A percentile compares a stretch with the other conserved stretches of the same genome.
Conservation (phyloP, 441 rosid genomes). For the Caryocar brasiliense region DNA sequence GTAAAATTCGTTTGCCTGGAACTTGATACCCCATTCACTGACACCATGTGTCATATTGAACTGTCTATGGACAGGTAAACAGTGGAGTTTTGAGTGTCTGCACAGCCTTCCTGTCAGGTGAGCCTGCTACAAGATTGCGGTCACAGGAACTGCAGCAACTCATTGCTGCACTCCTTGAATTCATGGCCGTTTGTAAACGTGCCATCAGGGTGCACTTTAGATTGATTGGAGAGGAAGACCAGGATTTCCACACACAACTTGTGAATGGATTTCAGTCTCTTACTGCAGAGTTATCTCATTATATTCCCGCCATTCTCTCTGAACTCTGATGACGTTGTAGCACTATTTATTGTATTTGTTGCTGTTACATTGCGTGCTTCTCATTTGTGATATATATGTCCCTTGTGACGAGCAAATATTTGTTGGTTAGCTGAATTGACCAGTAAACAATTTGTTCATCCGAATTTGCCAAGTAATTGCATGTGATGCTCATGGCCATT, state of each 20-base stretch:
- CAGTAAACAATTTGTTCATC: too few species aligned
- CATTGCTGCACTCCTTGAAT: constrained; percentile 91
- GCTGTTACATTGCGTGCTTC: too few species aligned
- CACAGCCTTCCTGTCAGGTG: constrained; percentile 95
- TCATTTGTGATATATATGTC: too few species aligned
- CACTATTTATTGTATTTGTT: constrained; percentile 5
- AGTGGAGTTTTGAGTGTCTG: constrained; percentile 93
- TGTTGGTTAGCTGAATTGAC: too few species aligned
- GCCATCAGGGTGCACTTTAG: constrained; percentile 90
- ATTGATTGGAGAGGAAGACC: constrained; percentile 92
- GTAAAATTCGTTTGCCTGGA: background rate
- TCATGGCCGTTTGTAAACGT: constrained; percentile 98
- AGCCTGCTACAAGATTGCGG: constrained; percentile 91
- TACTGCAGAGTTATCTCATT: constrained; percentile 96
- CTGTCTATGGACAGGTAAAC: constrained; percentile 55
- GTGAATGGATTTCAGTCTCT: constrained; percentile 98
- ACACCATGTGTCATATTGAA: background rate
- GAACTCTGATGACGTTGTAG: constrained; percentile 49
- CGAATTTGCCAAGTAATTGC: too few species aligned
- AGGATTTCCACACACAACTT: constrained; percentile 95
- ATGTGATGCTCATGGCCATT: too few species aligned
- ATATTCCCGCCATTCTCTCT: constrained; percentile 95
- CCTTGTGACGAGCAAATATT: too few species aligned
- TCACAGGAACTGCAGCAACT: constrained; percentile 96
- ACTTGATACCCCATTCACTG: background rate